Evolutionary conservation across 305 asterid species (phyloP), one percentile per base, ranked within the genome.

Genomic region (Euphrasia arctica): DNA sequence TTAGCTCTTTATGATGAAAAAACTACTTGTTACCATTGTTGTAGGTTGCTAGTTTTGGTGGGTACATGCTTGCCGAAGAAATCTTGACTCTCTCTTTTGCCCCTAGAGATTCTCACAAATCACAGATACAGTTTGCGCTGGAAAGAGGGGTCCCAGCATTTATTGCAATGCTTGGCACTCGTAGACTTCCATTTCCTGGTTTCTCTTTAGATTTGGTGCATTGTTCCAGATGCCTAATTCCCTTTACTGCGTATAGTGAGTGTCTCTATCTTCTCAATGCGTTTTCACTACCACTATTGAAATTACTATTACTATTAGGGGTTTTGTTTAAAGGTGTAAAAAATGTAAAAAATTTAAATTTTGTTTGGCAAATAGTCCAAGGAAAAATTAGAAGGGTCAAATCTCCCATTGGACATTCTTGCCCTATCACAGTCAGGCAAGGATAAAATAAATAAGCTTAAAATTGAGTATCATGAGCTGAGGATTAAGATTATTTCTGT

Each of bases 1-100:
- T 51, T 51, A 18, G 55, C 55, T 47, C 52, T 47, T 47, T 0
- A 4, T 43, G 50, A 42, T 45, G 22, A 18, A 18, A 45, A 47
- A 11, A 47, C 5, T 47, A 47, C 7, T 47, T n/a, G 7, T 47
- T 11, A 3, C 22, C 18, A 47, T 47, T 36, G 90, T 47, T 47
- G 52, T 75, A 94, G 99, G 99, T 90, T 77, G 97, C 97, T 71
- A 91, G 99, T 84, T 94, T 94, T 64, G 99, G 99, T 68, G 99
- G 99, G 14, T 86, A 77, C 83, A 81, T 94, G 77, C 94, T 90
- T 59, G 74, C 82, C 11, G 99, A 94, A 71, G 91, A 79, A 68
- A 82, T 94, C 60, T 72, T 91, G 61, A 77, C 98, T 14, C 91
- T 94, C 62, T 91, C 99, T 58, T 91, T 94, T 75, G 99, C 97